Percentiles rank a stretch among this genome's conserved stretches.
phyloP scores from a whole-genome alignment of 108 stramenopile species.

The Pseudonitzschia pungens region DNA sequence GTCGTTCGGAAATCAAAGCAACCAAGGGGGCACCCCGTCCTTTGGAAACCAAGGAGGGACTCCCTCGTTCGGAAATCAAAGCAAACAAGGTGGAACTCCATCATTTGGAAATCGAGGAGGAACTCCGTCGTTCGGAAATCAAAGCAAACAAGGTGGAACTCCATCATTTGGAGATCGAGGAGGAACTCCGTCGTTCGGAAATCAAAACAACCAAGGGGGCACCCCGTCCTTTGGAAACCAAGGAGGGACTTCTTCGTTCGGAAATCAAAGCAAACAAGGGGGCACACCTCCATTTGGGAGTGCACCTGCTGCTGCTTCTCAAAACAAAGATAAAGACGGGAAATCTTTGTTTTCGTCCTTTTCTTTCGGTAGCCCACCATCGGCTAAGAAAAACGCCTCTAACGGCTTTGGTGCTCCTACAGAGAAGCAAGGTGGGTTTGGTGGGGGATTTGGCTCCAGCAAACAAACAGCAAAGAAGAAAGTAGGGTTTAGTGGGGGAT shows the following conservation, averaged over 20 bases:
- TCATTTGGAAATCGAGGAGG: constrained; percentile 10
- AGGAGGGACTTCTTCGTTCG: constrained; percentile 1
- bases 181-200: constrained; percentile 5
- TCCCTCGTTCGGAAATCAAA: not conserved
- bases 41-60: constrained; percentile 9
- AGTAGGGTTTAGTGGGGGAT: constrained; percentile 4
- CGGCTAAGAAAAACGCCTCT: not conserved
- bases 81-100: not conserved
- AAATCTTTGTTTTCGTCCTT: constrained; percentile 4
- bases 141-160: not conserved
- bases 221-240: constrained; percentile 9
- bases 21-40: constrained; percentile 1
- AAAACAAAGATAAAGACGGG: constrained; percentile 2
- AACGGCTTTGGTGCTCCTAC: constrained; percentile 2
- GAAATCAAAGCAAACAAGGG: not conserved
- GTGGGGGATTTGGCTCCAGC: not conserved
- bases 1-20: constrained; percentile 1
- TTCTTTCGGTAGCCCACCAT: constrained; percentile 9
- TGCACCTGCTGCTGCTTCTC: not conserved
- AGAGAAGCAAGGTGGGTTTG: not conserved
- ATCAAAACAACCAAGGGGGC: not conserved
- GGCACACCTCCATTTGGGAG: constrained; percentile 6
- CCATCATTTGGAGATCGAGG: constrained; percentile 2
- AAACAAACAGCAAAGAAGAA: not conserved
- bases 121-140: not conserved